phyloP scores from a whole-genome alignment of 768 basidiomycete species.

The Nevesoporus exiguus region DNA sequence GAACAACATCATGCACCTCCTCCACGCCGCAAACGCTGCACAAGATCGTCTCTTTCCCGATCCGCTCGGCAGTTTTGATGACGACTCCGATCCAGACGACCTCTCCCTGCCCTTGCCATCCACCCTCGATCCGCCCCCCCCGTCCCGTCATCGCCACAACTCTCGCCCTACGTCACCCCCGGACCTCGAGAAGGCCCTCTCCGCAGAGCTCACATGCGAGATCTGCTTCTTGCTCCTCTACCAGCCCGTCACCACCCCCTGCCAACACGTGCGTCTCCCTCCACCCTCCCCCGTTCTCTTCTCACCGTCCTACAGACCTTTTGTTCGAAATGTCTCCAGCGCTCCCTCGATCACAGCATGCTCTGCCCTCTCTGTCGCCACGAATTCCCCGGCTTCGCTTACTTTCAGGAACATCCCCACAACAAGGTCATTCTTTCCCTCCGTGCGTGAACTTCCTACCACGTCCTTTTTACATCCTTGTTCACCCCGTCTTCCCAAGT shows the following conservation, averaged over 20 bases:
- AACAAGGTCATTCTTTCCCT: slow-evolving; percentile 69
- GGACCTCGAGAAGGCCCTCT: slow-evolving; percentile 59
- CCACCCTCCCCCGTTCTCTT: slow-evolving; percentile 1
- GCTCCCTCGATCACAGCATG: slow-evolving; percentile 81
- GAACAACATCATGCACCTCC: slow-evolving; percentile 50
- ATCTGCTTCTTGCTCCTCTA: slow-evolving; percentile 85
- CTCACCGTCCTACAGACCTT: slow-evolving; percentile 61
- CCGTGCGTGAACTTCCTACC: slow-evolving; percentile 51
- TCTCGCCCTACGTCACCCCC: slow-evolving; percentile 28
- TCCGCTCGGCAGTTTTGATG: slow-evolving; percentile 29
- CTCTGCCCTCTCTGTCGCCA: slow-evolving; percentile 86
- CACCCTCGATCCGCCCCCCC: slow-evolving; percentile 3
- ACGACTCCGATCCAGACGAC: slow-evolving; percentile 30
- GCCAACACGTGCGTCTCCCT: slow-evolving; percentile 75
- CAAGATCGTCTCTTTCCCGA: slow-evolving; percentile 16
- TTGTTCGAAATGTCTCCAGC: slow-evolving; percentile 83
- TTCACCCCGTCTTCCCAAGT: slow-evolving; percentile 39
- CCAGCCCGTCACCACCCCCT: slow-evolving; percentile 89
- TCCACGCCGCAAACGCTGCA: slow-evolving; percentile 22
- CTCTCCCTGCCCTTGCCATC: slow-evolving; percentile 15
- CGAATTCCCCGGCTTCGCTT: slow-evolving; percentile 67
- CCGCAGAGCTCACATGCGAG: slow-evolving; percentile 76
- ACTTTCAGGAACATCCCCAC: slow-evolving; percentile 75
- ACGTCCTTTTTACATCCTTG: slow-evolving; percentile 7
- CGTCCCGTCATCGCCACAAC: slow-evolving; percentile 27